These are phyloP conservation scores for Macrolepiota fuliginosa DNA, from an alignment of 768 basidiomycete genomes.

Conservation along the genomic window DNA sequence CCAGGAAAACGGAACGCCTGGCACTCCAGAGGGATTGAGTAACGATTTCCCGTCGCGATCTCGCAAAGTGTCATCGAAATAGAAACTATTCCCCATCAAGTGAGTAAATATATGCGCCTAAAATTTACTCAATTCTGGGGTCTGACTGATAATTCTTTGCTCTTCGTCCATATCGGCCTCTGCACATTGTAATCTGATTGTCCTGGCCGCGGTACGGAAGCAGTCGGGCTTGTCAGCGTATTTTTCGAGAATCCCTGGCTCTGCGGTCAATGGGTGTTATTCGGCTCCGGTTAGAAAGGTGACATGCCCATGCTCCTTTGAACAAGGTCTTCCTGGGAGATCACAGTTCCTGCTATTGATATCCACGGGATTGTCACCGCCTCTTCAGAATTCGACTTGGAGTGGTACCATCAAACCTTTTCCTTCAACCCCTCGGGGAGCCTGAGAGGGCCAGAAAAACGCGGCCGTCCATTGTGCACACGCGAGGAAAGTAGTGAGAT, in stretches of 20 bases:
- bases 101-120: neutral
- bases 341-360: neutral
- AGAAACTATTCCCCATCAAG: conserved; percentile 46
- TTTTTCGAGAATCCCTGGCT: conserved; percentile 33
- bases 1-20: conserved; percentile 27
- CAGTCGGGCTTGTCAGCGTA: conserved; percentile 53
- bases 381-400: neutral
- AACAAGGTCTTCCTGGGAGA: conserved; percentile 2
- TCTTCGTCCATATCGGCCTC: conserved; percentile 56
- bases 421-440: neutral
- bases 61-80: conserved; percentile 81
- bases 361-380: neutral
- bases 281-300: neutral
- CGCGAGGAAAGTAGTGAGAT: neutral
- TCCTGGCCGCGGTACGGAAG: conserved; percentile 48
- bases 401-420: neutral
- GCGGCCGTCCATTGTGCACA: neutral
- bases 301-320: conserved; percentile 4
- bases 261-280: neutral
- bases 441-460: conserved; percentile 6
- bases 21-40: conserved; percentile 70
- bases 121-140: neutral
- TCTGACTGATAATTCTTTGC: conserved; percentile 56
- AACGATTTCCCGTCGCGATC: conserved; percentile 68
- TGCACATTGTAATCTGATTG: conserved; percentile 48